These are phyloP conservation scores for Pythium periplocum DNA, from an alignment of 352 stramenopile species.

Conservation along the genomic window DNA sequence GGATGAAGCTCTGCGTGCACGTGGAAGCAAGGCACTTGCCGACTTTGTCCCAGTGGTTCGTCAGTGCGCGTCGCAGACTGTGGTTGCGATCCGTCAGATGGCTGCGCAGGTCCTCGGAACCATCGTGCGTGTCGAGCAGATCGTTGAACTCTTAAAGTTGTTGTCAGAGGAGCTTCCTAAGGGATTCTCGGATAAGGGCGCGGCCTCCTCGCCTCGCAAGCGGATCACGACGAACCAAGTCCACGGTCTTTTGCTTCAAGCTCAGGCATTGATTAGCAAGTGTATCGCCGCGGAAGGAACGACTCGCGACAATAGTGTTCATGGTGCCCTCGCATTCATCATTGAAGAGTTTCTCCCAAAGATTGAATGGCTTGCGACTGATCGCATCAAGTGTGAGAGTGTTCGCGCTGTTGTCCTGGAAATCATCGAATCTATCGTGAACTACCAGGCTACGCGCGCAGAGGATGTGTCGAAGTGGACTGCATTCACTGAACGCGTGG, in stretches of 20 bases:
- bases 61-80: constrained; percentile 57
- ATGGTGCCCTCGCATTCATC: constrained; percentile 21
- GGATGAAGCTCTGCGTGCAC: constrained; percentile 14
- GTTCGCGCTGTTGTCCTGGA: constrained; percentile 48
- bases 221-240: constrained; percentile 51
- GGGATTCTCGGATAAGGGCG: constrained; percentile 16
- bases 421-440: constrained; percentile 38
- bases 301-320: constrained; percentile 5
- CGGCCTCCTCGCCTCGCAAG: background rate
- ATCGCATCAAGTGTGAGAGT: constrained; percentile 23
- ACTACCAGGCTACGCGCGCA: constrained; percentile 19
- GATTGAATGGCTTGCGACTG: constrained; percentile 44
- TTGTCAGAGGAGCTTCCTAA: constrained; percentile 39
- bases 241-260: constrained; percentile 59
- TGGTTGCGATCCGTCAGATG: constrained; percentile 79
- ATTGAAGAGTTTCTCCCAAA: constrained; percentile 28
- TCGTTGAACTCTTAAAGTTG: constrained; percentile 27
- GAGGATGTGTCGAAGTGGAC: constrained; percentile 8
- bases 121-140: constrained; percentile 57
- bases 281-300: constrained; percentile 9
- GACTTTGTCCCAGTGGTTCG: constrained; percentile 69
- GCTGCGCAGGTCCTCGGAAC: constrained; percentile 66
- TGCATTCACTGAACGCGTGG: constrained; percentile 3
- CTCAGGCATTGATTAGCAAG: constrained; percentile 43
- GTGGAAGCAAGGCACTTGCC: constrained; percentile 22